Evolutionary conservation across 176 grass and related monocot genomes (phyloP), one percentile per base, ranked within the genome.

Genomic region (Bromus sterilis): DNA sequence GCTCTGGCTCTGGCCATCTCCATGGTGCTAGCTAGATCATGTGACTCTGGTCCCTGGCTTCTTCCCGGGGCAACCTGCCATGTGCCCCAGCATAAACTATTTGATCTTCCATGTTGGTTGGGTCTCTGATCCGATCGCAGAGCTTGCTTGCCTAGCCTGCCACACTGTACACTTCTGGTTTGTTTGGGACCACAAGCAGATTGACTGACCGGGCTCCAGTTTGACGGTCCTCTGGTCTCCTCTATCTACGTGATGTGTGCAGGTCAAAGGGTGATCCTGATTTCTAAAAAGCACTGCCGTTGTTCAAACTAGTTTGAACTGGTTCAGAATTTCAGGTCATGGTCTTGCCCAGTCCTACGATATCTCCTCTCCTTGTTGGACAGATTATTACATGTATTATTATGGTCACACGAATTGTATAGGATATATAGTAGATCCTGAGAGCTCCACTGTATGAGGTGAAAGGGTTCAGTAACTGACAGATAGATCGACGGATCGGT

Each of bases 11-110:
- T 39, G 78, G 33, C 34, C 26, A 33, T 49, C 62, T 24, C 23
- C 57, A 66, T 83, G 74, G 48, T 37, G 6, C 59, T 31, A 1
- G 29, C 30, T 64, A 20, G 30, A 64, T 71, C 82, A 65, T 74
- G 44, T 46, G 79, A 73, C 74, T 56, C 13, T 20, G 28, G 69
- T 77, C 77, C 76, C 32, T 89, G 58, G 66, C 83, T 90, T 90
- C 74, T 31, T 14, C 30, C 79, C 20, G 35, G 60, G 79, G 83
- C 79, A 90, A 90, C 79, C 79, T 83, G 63, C 83, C 83, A 86
- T 83, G 79, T 90, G 88, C 68, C 30, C 18, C 53, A 53, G 31
- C 9, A 28, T 62, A 80, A 51, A 66, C 20, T 59, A 82, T 43
- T 11, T 55, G 74, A 39, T 67, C 1, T 70, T 48, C 61, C 67